Percentiles rank a stretch among this genome's conserved stretches.
phyloP scores from a whole-genome alignment of 768 basidiomycete species.

The Suillus spraguei region DNA sequence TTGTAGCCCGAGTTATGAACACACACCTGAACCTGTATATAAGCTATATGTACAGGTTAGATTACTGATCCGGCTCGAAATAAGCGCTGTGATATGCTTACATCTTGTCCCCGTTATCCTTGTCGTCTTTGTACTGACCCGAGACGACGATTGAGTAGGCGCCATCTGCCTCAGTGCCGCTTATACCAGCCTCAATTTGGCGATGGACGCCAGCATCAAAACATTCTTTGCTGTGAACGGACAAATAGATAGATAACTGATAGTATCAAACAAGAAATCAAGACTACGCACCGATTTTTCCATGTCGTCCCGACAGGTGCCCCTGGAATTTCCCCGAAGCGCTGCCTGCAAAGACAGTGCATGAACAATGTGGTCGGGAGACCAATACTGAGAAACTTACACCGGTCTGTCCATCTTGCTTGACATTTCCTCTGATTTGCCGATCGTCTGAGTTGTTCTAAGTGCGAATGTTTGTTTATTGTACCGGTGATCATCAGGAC shows the following conservation, averaged over 20 bases:
- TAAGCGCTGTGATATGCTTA: constrained; percentile 25
- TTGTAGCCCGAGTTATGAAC: background rate
- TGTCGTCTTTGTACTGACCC: constrained; percentile 22
- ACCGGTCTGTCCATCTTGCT: background rate
- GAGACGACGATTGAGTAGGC: constrained; percentile 25
- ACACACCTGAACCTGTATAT: constrained; percentile 27
- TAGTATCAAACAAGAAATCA: constrained; percentile 4
- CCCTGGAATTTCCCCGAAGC: constrained; percentile 28
- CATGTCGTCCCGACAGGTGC: constrained; percentile 25
- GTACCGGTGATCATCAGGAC: background rate
- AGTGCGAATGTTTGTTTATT: background rate
- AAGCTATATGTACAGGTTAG: constrained; percentile 19
- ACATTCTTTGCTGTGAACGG: constrained; percentile 14
- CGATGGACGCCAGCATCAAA: constrained; percentile 24
- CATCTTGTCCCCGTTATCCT: constrained; percentile 29
- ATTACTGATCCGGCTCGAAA: background rate
- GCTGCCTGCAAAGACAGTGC: constrained; percentile 15
- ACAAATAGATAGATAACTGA: background rate
- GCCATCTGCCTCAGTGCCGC: constrained; percentile 18
- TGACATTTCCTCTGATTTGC: background rate
- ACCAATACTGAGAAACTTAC: constrained; percentile 7
- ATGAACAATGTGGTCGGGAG: background rate
- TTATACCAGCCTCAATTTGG: constrained; percentile 18
- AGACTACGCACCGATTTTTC: constrained; percentile 19
- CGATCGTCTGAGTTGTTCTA: background rate